A percentile compares a stretch with the other conserved stretches of the same genome.
Conservation (phyloP, 2,329 filamentous ascomycete genomes). For the Sphaerostilbella broomeana region DNA sequence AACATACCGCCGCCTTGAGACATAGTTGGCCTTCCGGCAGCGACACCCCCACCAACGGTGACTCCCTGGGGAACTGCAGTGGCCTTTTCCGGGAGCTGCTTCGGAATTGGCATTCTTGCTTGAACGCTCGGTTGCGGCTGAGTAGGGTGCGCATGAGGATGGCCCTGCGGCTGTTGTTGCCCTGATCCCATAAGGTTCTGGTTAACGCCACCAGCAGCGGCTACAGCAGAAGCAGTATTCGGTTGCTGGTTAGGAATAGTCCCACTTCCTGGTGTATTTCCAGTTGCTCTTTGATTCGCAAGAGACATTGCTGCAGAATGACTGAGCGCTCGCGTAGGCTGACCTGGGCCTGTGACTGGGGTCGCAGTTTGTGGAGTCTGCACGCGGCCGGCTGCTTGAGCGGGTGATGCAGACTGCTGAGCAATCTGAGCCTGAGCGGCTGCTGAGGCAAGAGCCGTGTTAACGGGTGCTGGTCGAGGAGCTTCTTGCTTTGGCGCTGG, state of each 20-base stretch:
- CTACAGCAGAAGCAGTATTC: slow-evolving; percentile 23
- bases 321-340: slow-evolving; percentile 36
- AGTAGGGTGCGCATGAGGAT: slow-evolving; percentile 16
- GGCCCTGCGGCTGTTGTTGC: slow-evolving; percentile 21
- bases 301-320: slow-evolving; percentile 45
- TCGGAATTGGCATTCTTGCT: slow-evolving; percentile 74
- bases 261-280: slow-evolving; percentile 27
- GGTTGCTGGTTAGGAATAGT: slow-evolving; percentile 26
- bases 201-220: slow-evolving; percentile 22
- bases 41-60: slow-evolving; percentile 54
- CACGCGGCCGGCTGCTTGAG: slow-evolving; percentile 40
- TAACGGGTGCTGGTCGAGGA: slow-evolving; percentile 38
- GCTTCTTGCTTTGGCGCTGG: slow-evolving; percentile 24
- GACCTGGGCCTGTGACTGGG: slow-evolving; percentile 30
- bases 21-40: slow-evolving; percentile 72
- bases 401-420: slow-evolving; percentile 38
- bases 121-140: slow-evolving; percentile 39
- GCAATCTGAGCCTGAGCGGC: slow-evolving; percentile 30
- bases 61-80: slow-evolving; percentile 69
- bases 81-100: slow-evolving; percentile 62
- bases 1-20: slow-evolving; percentile 69
- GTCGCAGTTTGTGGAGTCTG: slow-evolving; percentile 43
- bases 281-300: slow-evolving; percentile 37
- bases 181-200: slow-evolving; percentile 28
- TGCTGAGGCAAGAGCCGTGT: slow-evolving; percentile 37